Base-by-base conservation (phyloP, 148 eudicot genomes). In the Persicaria maculosa region DNA sequence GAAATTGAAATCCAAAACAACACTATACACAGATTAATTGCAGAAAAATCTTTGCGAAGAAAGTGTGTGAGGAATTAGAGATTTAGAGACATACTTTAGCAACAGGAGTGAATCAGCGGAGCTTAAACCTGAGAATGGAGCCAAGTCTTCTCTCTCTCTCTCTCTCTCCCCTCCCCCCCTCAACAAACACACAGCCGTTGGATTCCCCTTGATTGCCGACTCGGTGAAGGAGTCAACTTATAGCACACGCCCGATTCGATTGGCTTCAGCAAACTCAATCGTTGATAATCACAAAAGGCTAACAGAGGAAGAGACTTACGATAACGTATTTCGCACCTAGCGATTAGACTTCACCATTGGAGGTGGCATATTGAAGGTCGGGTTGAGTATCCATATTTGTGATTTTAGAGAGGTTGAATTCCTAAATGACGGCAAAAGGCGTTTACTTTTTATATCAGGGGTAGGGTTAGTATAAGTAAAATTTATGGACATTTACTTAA, bases 61-160 rank as follows among this genome's bases (percentile, higher is more conserved):
- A 15, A 64, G 45, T 4, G 69, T 61, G 36, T n/a, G 69, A 36
- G 8, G 68, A 64, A 4, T 11, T 4, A 40, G 12, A 46, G 2
- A 15, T 12, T 15, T 68, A 58, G 4, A 44, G 79, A 17, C 45
- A 17, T 52, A 89, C 97, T 93, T 91, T 95, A 52, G 80, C 81
- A 54, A 84, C 80, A 61, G 97, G 93, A 74, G 93, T 87, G 87
- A 92, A 88, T 91, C 95, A 92, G 20, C 93, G 86, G 74, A 90
- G 97, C 16, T 74, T 79, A 68, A 88, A 92, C 80, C 91, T 76
- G 67, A 92, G 85, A 71, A 7, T 40, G 0, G 76, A 92, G 77
- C 97, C 94, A 92, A 61, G 64, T 72, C 1, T 83, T 88, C 17
- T 85, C 81, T 74, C 80, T 83, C 10, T 86, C 86, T 47, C 86